Base-by-base conservation (phyloP, 345 rosid genomes). In the Eucalyptus globulus region DNA sequence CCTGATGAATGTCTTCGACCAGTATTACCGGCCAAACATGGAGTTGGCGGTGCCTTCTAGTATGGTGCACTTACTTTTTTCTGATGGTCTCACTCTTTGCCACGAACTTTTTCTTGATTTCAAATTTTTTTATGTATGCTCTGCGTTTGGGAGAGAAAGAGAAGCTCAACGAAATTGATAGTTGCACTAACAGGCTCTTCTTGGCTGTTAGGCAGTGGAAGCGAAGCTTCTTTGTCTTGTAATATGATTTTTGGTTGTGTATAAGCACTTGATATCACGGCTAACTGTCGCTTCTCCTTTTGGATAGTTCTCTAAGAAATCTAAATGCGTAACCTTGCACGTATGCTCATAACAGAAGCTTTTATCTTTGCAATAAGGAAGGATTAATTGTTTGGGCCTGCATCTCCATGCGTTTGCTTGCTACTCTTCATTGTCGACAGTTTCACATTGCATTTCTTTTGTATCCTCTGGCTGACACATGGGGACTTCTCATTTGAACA, bases 1-100 rank as follows among this genome's bases (percentile, higher is more conserved):
- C 54, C 19, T n/a, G 87, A 93, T 93, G 94, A 92, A 89, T 90
- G 26, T 87, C 72, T 86, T 93, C 86, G 88, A 91, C 87, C 86
- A 86, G 72, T 88, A 72, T 58, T 29, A 29, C 91, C 90, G 51
- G 67, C 81, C 62, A 89, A 90, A 76, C 86, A 65, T 86, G 90
- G 91, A 89, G 24, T 88, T 87, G 50, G 56, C 87, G 87, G 86
- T 88, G 87, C 88, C 81, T 34, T 47, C 45, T 80, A 86, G 91
- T 62, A 76, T 87, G 86, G 21, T 49, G 80, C 90, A 14, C 87
- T 17, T 87, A 4, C 4, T 49, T 27, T 62, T 43, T 45, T n/a
- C n/a, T 11, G 80, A 2, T 11, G 10, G 11, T 62, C 50, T 49
- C 29, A 9, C 11, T 1, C 50, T 22, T 31, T 47, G 14, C 58